Base-by-base conservation (phyloP, 805 yeast species). In the Candida suzukii region DNA sequence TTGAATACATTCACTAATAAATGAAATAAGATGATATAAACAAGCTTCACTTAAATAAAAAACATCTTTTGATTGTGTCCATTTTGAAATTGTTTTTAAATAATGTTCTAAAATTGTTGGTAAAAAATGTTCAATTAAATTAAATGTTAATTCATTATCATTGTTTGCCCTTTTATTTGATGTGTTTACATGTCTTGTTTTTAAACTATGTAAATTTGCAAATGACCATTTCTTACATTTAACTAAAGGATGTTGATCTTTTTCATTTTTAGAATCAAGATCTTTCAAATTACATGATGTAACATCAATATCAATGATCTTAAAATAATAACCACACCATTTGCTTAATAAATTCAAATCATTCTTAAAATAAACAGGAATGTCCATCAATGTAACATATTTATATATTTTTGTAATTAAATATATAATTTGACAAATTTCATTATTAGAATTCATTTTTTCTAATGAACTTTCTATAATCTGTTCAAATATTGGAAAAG, bases 201-300 rank as follows among this genome's bases (percentile, higher is more conserved):
- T 81, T 3, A 87, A 59, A 44, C 90, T 73, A 47, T 75, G 75
- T 33, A 90, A 59, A 57, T 85, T 86, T 20, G 85, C 87, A 55
- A 80, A 78, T 1, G 93, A 74, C 96, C 97, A 88, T 58, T 91
- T 90, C 63, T 73, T 83, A 52, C 76, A 76, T 60, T 76, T 88
- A 57, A 63, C 74, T 74, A 78, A 75, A 39, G 74, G 78, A 48
- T 74, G 68, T 12, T 55, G 43, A 36, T 60, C 64, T 38, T 71
- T 68, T 28, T 74, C 79, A 19, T 70, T 64, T 18, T 4, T 8
- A 7, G 64, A 66, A 40, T 73, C 76, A 16, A 71, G 49, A 19
- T 66, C 64, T 35, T 64, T 39, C n/a, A 28, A 14, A 4, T 20
- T 13, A 17, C 20, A 9, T 13, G 26, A 9, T 3, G 7, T 14